Evolutionary conservation across 2,329 filamentous ascomycete genomes (phyloP), one percentile per base, ranked within the genome.

Genomic region (Lasiodiplodia sp.): DNA sequence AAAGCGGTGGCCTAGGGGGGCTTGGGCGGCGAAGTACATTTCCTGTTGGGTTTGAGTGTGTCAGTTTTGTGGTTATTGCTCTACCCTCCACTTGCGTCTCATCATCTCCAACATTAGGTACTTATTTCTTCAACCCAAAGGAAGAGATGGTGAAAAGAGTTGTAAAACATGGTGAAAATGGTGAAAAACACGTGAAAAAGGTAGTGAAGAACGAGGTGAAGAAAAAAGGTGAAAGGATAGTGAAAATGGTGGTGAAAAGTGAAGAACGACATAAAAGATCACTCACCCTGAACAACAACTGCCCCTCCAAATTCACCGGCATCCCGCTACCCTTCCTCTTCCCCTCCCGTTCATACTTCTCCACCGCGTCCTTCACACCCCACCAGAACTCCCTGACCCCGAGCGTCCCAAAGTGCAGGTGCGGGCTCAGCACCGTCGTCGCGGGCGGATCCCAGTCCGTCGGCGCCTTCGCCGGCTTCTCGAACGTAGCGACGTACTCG

Each of bases 1-100:
- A 72, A 92, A 94, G 0, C 81, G 73, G 38, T 86, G 82, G 0
- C 91, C 91, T 1, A 93, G 80, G 0, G 87, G 85, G 0, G 91
- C 90, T 75, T 94, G 91, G 0, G 91, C 91, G 16, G 87, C 91
- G 73, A 94, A 94, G 78, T 94, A 94, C 92, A 94, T 94, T 75
- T 94, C 92, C 65, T 67, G 51, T 25, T 21, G 0, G 5, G 47
- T 3, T n/a, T 18, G 14, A 14, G 8, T 51, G 40, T n/a, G 44
- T 53, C 16, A 28, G 31, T 23, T 31, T n/a, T 16, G 28, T 1
- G 28, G 28, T 28, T 4, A 1, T 4, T 28, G 31, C 3, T 34
- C 31, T 10, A 34, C 1, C 1, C 31, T 34, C 31, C 31, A 8
- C 7, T 2, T 8, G 31, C 2, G 1, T 34, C 31, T 34, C 8